A percentile compares a stretch with the other conserved stretches of the same genome.
Conservation (phyloP, 331 rosid genomes). For the Malus hybrid region DNA sequence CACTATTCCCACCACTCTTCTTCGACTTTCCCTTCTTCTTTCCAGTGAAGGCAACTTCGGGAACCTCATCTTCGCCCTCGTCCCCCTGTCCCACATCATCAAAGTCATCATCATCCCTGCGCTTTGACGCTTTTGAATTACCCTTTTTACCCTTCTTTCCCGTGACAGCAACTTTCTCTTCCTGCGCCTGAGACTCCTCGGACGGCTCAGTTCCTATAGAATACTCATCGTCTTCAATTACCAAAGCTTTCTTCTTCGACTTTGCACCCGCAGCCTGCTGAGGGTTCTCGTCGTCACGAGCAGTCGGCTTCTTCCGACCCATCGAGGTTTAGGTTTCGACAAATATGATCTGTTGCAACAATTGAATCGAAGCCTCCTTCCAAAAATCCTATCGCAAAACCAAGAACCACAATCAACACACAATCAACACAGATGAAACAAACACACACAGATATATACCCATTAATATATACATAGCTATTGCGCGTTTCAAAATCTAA, state of each 20-base stretch:
- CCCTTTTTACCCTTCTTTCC: slow-evolving; percentile 83
- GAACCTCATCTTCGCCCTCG: slow-evolving; percentile 32
- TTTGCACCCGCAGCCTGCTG: slow-evolving; percentile 44
- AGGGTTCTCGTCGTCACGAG: slow-evolving; percentile 56
- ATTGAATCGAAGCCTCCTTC: not conserved
- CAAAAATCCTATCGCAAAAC: slow-evolving; percentile 1
- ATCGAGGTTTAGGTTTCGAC: slow-evolving; percentile 25
- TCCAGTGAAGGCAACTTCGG: slow-evolving; percentile 51
- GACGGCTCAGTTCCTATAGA: slow-evolving; percentile 56
- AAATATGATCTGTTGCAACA: not conserved
- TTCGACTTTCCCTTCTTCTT: slow-evolving; percentile 75
- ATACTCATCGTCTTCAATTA: slow-evolving; percentile 81
- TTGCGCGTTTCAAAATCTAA: not conserved
- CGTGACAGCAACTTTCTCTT: slow-evolving; percentile 27
- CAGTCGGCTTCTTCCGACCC: slow-evolving; percentile 75
- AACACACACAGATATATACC: not conserved
- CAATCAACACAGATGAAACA: not conserved
- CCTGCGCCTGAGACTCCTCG: slow-evolving; percentile 45
- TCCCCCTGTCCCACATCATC: slow-evolving; percentile 10
- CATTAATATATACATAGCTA: not conserved
- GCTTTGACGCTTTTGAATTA: slow-evolving; percentile 27
- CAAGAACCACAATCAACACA: not conserved
- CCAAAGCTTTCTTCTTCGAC: slow-evolving; percentile 59
- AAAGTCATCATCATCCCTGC: slow-evolving; percentile 29
- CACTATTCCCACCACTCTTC: slow-evolving; percentile 56